Conservation (phyloP, 2,329 filamentous ascomycete genomes). For the Chrysoporthe deuterocubensis region DNA sequence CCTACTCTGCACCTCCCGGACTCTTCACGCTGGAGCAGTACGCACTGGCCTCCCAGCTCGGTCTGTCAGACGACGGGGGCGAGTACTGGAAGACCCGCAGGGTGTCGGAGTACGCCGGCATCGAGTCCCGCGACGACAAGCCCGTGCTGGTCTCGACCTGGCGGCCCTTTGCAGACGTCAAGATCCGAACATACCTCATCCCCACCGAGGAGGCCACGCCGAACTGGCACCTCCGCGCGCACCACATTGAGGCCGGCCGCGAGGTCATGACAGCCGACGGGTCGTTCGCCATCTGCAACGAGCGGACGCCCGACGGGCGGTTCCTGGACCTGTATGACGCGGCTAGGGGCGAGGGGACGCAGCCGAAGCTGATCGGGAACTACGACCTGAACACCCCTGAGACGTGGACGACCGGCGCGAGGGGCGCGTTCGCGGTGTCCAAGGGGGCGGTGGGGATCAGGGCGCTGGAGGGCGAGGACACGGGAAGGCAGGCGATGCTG, state of each 20-base stretch:
- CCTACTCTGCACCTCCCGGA: slow-evolving; percentile 77
- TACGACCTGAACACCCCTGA: slow-evolving; percentile 61
- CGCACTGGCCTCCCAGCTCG: slow-evolving; percentile 75
- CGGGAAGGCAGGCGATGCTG: slow-evolving; percentile 61
- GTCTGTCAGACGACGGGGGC: slow-evolving; percentile 75
- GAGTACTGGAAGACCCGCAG: slow-evolving; percentile 81
- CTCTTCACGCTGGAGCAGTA: slow-evolving; percentile 77
- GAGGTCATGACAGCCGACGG: slow-evolving; percentile 75
- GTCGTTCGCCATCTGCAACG: slow-evolving; percentile 70
- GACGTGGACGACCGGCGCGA: slow-evolving; percentile 53
- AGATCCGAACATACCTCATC: slow-evolving; percentile 66
- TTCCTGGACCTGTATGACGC: slow-evolving; percentile 55
- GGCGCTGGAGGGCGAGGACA: slow-evolving; percentile 54
- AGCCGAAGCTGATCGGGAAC: slow-evolving; percentile 61
- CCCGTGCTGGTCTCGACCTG: slow-evolving; percentile 71
- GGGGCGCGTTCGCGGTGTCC: slow-evolving; percentile 61
- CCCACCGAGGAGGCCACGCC: slow-evolving; percentile 62
- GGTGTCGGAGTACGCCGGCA: slow-evolving; percentile 64
- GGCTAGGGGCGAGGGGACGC: slow-evolving; percentile 52
- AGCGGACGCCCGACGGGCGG: slow-evolving; percentile 51
- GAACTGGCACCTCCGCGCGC: slow-evolving; percentile 72
- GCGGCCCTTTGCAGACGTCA: slow-evolving; percentile 72
- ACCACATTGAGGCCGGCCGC: slow-evolving; percentile 63
- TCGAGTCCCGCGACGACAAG: slow-evolving; percentile 56
- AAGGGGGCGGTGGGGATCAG: slow-evolving; percentile 62